Evolutionary conservation across 1,284 basidiomycete species (phyloP).

Genomic region (Laetiporus sulphureus): DNA sequence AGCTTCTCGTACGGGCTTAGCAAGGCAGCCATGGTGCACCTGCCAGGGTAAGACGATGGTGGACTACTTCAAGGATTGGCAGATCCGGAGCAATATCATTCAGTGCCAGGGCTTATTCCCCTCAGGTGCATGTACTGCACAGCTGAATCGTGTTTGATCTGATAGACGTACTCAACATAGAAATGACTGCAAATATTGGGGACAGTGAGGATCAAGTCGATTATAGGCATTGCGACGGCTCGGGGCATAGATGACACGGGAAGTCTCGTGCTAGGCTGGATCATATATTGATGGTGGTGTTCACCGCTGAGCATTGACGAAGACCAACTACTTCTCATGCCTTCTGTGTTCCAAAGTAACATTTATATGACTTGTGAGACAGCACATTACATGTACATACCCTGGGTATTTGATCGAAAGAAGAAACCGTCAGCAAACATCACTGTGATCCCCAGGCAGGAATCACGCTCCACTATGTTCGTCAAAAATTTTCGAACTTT

Average conservation of each 20-base stretch:
- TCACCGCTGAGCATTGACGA: conserved; percentile 67
- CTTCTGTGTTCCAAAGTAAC: conserved; percentile 1
- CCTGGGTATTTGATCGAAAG: too few species aligned
- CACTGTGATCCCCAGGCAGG: too few species aligned
- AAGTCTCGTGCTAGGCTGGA: conserved; percentile 62
- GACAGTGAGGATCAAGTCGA: conserved; percentile 35
- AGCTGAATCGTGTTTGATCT: conserved; percentile 1
- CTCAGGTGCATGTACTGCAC: conserved; percentile 39
- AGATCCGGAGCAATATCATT: conserved; percentile 66
- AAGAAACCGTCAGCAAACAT: too few species aligned
- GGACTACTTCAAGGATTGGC: conserved; percentile 63
- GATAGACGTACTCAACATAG: conserved; percentile 27
- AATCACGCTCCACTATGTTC: too few species aligned
- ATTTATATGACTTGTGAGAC: too few species aligned
- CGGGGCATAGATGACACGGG: conserved; percentile 62
- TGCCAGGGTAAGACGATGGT: conserved; percentile 66
- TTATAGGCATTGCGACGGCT: conserved; percentile 52
- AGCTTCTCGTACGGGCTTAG: conserved; percentile 65
- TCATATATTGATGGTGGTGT: conserved; percentile 68
- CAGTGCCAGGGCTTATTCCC: conserved; percentile 69
- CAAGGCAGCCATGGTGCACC: conserved; percentile 61
- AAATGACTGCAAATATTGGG: conserved; percentile 58
- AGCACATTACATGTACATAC: too few species aligned
- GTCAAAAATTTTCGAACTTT: too few species aligned
- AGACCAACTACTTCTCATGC: conserved; percentile 35